Base-by-base conservation (phyloP, 2,329 filamentous ascomycete genomes). In the Colletotrichum tropicale region DNA sequence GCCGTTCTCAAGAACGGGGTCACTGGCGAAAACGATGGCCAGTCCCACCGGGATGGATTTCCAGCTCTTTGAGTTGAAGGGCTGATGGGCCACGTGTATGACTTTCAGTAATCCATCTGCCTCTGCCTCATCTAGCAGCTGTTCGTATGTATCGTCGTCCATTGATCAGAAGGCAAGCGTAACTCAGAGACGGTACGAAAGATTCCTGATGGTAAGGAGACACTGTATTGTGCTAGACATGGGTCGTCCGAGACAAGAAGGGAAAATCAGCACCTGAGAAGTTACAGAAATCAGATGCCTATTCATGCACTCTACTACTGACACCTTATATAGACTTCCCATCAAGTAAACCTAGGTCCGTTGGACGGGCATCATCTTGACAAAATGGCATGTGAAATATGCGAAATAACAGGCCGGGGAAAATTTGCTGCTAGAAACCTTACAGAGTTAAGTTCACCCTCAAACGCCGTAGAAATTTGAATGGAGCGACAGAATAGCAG, bases 221-320 rank as follows among this genome's bases (percentile, higher is more conserved):
- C 43, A 10, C 12, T 13, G 43, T 52, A 3, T 21, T 52, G 43
- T n/a, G 43, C 43, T 10, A 13, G 3, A 8, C 12, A 5, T 8
- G 43, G n/a, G 43, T n/a, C 34, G 34, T 36, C 13, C 32, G 6
- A 34, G 32, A 13, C 12, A 6, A 15, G 32, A 3, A 13, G 34
- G 13, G 4, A 16, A 2, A 4, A 3, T 0, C 32, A 1, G 0
- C 34, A 1, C 0, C 4, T 36, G 34, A 15, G 1, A 36, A 16
- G 6, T 36, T 8, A 4, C 1, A 16, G 18, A n/a, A 52, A 21
- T n/a, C n/a, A 21, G 43, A 21, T 13, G 8, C 1, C 0, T 21
- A 52, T 12, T 52, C 21, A 21, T 21, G 21, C 4, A 13, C 21
- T 6, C n/a, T 52, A 13, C 3, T 24, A 4, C 10, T 8, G 2